Conservation (phyloP, 1,139 yeast species). For the Pichia sp. region DNA sequence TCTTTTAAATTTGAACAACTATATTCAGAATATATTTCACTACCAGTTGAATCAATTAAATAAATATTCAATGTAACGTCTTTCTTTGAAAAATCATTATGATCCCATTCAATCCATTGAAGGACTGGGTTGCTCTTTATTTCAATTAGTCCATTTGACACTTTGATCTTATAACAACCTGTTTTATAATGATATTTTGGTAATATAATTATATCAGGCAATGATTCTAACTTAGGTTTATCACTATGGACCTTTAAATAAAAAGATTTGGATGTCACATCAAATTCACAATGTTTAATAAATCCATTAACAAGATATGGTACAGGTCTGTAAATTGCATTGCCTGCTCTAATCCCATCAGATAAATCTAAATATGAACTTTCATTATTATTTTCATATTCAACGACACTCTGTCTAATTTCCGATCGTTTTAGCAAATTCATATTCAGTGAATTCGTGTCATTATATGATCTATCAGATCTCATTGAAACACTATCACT, state of each 20-base stretch:
- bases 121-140: constrained; percentile 43
- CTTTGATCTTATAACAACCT: constrained; percentile 39
- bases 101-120: constrained; percentile 68
- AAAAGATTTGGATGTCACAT: constrained; percentile 42
- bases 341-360: constrained; percentile 63
- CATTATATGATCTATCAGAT: constrained; percentile 3
- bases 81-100: constrained; percentile 30
- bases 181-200: constrained; percentile 66
- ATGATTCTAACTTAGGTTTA: background rate
- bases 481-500: background rate
- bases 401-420: background rate
- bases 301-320: constrained; percentile 54
- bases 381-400: background rate
- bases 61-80: constrained; percentile 19
- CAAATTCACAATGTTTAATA: constrained; percentile 46
- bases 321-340: constrained; percentile 69
- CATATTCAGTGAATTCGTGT: background rate
- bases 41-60: background rate
- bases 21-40: background rate
- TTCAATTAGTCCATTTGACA: constrained; percentile 44
- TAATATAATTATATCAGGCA: constrained; percentile 41
- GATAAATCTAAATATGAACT: constrained; percentile 19
- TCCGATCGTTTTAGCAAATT: background rate
- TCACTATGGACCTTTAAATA: constrained; percentile 38
- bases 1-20: constrained; percentile 25